These are phyloP conservation scores for Lizonia empirigonia DNA, from an alignment of 2,329 filamentous ascomycete species.

Conservation along the genomic window DNA sequence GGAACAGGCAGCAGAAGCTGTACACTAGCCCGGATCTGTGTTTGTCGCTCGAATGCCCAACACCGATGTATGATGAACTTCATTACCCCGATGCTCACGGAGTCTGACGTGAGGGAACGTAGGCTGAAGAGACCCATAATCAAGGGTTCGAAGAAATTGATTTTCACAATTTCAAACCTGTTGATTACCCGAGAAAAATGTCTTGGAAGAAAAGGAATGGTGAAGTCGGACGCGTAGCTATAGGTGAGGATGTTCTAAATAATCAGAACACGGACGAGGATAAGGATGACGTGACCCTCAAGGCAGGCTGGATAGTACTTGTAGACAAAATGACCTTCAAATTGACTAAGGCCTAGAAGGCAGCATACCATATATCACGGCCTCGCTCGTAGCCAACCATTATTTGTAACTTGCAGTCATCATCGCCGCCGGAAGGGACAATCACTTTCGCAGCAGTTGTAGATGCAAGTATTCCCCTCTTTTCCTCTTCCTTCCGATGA, in stretches of 20 bases:
- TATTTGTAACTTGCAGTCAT: neutral
- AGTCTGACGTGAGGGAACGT: neutral
- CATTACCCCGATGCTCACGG: neutral
- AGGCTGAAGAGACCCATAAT: neutral
- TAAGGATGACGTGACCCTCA: neutral
- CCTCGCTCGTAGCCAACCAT: neutral
- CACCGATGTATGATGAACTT: neutral
- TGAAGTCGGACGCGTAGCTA: neutral
- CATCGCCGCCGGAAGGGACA: too few relatives aligned
- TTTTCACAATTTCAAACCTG: neutral
- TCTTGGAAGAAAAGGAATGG: neutral
- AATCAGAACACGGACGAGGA: neutral
- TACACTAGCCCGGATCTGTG: too few relatives aligned
- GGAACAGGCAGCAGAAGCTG: neutral
- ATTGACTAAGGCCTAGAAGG: neutral
- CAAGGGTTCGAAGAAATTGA: neutral
- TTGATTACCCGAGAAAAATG: neutral
- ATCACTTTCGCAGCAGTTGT: neutral
- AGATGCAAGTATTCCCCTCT: neutral
- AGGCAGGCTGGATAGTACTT: neutral
- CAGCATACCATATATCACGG: neutral
- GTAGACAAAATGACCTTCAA: neutral
- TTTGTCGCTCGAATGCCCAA: neutral
- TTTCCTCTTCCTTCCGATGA: neutral
- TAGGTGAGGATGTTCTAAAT: neutral